These are phyloP conservation scores for Serendipita sp. DNA, from an alignment of 768 basidiomycete genomes.

Conservation along the genomic window DNA sequence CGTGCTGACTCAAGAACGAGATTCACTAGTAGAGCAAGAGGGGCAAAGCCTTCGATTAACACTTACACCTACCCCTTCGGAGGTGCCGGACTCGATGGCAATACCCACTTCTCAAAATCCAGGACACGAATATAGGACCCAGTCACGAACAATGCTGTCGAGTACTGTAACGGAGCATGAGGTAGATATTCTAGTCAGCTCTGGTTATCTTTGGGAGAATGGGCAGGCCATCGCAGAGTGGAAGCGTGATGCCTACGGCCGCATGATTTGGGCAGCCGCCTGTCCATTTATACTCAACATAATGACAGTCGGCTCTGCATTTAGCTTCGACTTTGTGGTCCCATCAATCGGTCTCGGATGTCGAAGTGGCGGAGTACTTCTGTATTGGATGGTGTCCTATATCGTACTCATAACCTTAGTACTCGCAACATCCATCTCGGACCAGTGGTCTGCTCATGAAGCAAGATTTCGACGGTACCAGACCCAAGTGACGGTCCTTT, in stretches of 20 bases:
- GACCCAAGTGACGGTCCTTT: neutral
- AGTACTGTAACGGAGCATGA: no score
- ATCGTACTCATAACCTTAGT: neutral
- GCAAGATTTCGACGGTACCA: neutral
- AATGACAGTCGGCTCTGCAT: neutral
- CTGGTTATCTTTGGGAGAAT: no score
- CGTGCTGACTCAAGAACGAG: no score
- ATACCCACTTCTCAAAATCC: no score
- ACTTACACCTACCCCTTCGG: no score
- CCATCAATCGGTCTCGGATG: neutral
- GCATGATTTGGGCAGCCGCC: neutral
- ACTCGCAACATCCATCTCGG: neutral
- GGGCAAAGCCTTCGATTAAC: no score
- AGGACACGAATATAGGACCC: no score
- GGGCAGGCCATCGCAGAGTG: neutral
- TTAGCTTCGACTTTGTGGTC: neutral
- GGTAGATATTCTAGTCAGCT: no score
- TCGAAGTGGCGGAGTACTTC: neutral
- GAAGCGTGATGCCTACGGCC: neutral
- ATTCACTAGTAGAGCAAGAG: no score
- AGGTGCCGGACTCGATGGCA: no score
- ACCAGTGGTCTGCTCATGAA: neutral
- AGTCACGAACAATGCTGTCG: no score
- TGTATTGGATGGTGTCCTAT: neutral
- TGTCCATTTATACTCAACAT: neutral